Base-by-base conservation (phyloP, 2,329 filamentous ascomycete genomes). In the Diaporthe sp. region DNA sequence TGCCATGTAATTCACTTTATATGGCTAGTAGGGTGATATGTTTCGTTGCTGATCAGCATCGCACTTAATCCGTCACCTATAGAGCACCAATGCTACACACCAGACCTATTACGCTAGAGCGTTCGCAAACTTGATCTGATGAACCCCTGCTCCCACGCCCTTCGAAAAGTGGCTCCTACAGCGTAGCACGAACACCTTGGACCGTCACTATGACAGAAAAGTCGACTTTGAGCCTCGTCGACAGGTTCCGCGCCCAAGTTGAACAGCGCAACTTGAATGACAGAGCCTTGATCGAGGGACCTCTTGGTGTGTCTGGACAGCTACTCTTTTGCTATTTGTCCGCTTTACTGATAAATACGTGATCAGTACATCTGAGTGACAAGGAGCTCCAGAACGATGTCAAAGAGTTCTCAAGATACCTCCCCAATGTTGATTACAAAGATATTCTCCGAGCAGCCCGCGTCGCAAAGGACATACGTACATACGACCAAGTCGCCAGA, bases 381-480 rank as follows among this genome's bases (percentile, higher is more conserved):
- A 79, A 83, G 58, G 82, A 86, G 51, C 79, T 86, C 0, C 79
- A 83, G 55, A 75, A 75, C 8, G 85, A 86, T 65, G 85, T 85
- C 6, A 77, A 63, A 13, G 57, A 78, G 4, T 86, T 86, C 53
- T 78, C 81, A 2, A 78, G 71, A 1, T 79, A 81, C 42, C 78
- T 86, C 4, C 80, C 80, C 0, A 58, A 15, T 0, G 83, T 86
- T 10, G 74, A 80, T 1, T 80, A 79, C 31, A 73, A 81, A 6
- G 77, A 80, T 2, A 77, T 86, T 0, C 76, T 86, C 10, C 80
- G 85, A 25, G 85, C 84, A 10, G 85, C 85, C 28, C 81, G 82
- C 13, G 85, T 87, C 8, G 85, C 84, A 17, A 85, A 85, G 58
- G 84, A 87, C 55, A 82, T 84, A 49, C 81, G 81, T 0, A 75